Evolutionary conservation across 257 asterid genomes (phyloP).

Genomic region (Fraxinus excelsior): DNA sequence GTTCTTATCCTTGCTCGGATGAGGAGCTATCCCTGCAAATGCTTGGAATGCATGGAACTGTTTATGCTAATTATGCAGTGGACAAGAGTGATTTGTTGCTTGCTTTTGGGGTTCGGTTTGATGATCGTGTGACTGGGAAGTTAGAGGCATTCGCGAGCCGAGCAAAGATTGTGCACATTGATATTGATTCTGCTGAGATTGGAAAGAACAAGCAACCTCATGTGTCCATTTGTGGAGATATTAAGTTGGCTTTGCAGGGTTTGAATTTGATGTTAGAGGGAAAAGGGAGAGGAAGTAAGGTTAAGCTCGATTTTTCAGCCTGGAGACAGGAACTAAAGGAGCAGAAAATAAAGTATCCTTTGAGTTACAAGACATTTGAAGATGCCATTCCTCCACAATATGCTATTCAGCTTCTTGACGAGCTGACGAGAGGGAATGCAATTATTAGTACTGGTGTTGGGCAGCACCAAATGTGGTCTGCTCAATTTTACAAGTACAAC

Average conservation of each 20-base stretch:
- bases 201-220: constrained; percentile 83
- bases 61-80: constrained; percentile 68
- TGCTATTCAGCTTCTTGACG: constrained; percentile 74
- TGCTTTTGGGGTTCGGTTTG: constrained; percentile 84
- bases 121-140: constrained; percentile 84
- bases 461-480: constrained; percentile 96
- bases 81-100: constrained; percentile 74
- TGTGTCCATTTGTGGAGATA: constrained; percentile 68
- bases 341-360: constrained; percentile 50
- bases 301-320: constrained; percentile 46
- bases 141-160: constrained; percentile 77
- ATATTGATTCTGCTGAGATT: constrained; percentile 77
- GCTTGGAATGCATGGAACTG: constrained; percentile 95
- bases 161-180: constrained; percentile 87
- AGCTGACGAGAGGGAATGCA: constrained; percentile 68
- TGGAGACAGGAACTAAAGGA: constrained; percentile 76
- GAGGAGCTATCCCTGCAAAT: constrained; percentile 59
- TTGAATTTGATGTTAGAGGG: constrained; percentile 54
- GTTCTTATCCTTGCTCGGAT: constrained; percentile 68
- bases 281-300: constrained; percentile 17
- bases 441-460: constrained; percentile 81
- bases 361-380: constrained; percentile 57
- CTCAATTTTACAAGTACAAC: constrained; percentile 76
- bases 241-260: constrained; percentile 53
- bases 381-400: constrained; percentile 79